A percentile compares a stretch with the other conserved stretches of the same genome.
These are phyloP conservation scores for Chrysoporthe puriensis DNA, from an alignment of 2,329 filamentous ascomycete species.

Conservation along the genomic window DNA sequence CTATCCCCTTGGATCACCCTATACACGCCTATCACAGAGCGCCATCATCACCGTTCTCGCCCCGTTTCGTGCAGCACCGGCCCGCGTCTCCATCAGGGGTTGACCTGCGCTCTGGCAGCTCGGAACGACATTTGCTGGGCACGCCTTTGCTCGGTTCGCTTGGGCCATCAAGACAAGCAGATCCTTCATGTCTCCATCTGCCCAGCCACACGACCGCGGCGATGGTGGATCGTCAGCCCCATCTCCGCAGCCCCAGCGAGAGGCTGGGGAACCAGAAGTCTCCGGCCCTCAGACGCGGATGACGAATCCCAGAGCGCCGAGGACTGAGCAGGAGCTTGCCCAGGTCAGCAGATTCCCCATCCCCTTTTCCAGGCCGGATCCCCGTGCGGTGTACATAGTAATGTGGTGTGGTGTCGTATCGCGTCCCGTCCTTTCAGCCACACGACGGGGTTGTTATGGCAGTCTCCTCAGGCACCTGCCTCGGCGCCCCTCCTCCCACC, in stretches of 20 bases:
- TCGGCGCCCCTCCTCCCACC: not conserved
- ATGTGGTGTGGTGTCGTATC: not conserved
- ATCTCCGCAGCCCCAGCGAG: constrained; percentile 6
- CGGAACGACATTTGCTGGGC: not conserved
- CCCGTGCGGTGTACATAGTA: not conserved
- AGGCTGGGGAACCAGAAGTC: constrained; percentile 8
- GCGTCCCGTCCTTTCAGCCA: not conserved
- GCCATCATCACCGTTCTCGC: not conserved
- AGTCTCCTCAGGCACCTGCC: not conserved
- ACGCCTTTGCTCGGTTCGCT: not conserved
- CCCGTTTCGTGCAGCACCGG: constrained; percentile 7
- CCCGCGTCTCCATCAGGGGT: not conserved
- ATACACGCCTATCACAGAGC: not conserved
- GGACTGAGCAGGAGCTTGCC: constrained; percentile 25
- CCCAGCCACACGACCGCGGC: constrained; percentile 19
- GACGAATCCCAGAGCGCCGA: constrained; percentile 10
- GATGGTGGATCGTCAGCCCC: constrained; percentile 6
- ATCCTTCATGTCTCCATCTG: constrained; percentile 11
- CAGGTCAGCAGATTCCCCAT: constrained; percentile 20
- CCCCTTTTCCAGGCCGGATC: not conserved
- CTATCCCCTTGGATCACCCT: not conserved
- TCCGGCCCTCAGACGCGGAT: not conserved
- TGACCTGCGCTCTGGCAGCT: not conserved
- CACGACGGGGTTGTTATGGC: not conserved
- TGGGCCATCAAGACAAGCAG: not conserved